Percentiles rank a stretch among this genome's conserved stretches.
These are phyloP conservation scores for Obelidium mucronatum DNA, from an alignment of 192 early-diverging fungal species.

Conservation along the genomic window DNA sequence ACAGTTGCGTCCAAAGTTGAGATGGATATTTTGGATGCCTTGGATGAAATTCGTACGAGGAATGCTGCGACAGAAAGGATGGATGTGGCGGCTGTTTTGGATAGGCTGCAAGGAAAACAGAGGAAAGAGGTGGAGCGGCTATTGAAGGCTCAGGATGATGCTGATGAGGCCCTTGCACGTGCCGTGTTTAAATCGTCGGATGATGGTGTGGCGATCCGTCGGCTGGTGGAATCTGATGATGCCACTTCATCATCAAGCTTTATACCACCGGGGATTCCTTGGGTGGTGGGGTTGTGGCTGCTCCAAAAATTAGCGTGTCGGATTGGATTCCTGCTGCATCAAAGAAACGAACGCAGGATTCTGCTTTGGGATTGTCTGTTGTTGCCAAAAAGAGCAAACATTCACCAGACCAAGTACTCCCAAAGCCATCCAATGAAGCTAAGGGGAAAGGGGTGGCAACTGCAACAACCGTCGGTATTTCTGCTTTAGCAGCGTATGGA, in stretches of 20 bases:
- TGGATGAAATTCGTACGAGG: conserved; percentile 91
- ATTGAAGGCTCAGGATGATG: conserved; percentile 59
- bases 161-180: conserved; percentile 69
- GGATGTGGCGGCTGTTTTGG: conserved; percentile 69
- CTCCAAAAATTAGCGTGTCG: not conserved
- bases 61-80: conserved; percentile 87
- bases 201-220: conserved; percentile 66
- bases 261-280: not conserved
- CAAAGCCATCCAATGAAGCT: not conserved
- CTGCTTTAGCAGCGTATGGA: conserved; percentile 20
- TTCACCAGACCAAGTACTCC: not conserved
- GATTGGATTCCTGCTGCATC: conserved; percentile 1
- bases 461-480: not conserved
- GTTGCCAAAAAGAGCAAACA: not conserved
- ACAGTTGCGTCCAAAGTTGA: conserved; percentile 94
- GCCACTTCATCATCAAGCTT: not conserved
- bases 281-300: not conserved
- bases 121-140: conserved; percentile 68
- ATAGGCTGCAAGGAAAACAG: conserved; percentile 52
- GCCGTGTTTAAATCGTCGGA: conserved; percentile 69
- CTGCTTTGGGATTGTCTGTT: not conserved
- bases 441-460: not conserved
- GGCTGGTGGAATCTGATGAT: conserved; percentile 58
- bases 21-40: conserved; percentile 96
- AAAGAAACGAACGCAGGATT: not conserved